Conservation (phyloP, 345 rosid genomes). For the rapeseed (Brassica napus) region Da-Ae NC_063438.1:6594001-6594500, state of each 20-base stretch:
- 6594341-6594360: not conserved
- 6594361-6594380: not conserved
- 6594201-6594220: not conserved
- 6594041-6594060: not conserved
- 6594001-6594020: not conserved
- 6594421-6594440: slow-evolving; percentile 11
- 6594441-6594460: not conserved
- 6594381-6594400: not conserved
- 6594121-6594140: not conserved
- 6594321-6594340: not conserved
- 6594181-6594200: not conserved
- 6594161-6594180: not conserved
- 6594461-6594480: not conserved
- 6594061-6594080: slow-evolving; percentile 3
- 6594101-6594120: no score
- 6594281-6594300: not conserved
- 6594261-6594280: not conserved
- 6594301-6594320: not conserved
- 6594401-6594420: not conserved
- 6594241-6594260: no score
- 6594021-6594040: not conserved
- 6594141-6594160: not conserved
- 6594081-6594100: not conserved
- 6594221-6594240: not conserved
- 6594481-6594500: not conserved